A percentile compares a stretch with the other conserved stretches of the same genome.
phyloP scores from a whole-genome alignment of 2,329 filamentous ascomycete species.

The Microsporum audouinii region DNA sequence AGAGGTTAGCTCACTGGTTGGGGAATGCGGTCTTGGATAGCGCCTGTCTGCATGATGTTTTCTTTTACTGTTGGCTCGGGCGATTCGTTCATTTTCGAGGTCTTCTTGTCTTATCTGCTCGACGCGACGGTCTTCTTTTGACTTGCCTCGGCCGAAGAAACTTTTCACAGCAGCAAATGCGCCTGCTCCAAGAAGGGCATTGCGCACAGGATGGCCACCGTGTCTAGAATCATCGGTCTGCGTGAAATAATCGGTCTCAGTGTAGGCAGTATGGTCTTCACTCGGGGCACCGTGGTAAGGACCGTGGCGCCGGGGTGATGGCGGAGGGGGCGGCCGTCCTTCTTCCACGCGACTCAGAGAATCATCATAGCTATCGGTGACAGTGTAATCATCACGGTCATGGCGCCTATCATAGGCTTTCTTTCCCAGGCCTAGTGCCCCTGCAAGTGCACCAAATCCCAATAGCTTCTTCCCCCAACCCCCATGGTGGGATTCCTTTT shows the following conservation, averaged over 20 bases:
- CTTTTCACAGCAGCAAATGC: constrained; percentile 50
- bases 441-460: constrained; percentile 50
- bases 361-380: constrained; percentile 33
- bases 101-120: constrained; percentile 36
- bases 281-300: constrained; percentile 23
- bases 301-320: constrained; percentile 17
- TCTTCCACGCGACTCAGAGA: constrained; percentile 40
- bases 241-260: constrained; percentile 30
- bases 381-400: constrained; percentile 43
- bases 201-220: constrained; percentile 38
- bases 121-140: constrained; percentile 35
- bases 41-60: constrained; percentile 52
- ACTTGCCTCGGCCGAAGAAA: constrained; percentile 49
- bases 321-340: constrained; percentile 38
- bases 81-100: constrained; percentile 42
- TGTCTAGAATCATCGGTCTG: constrained; percentile 31
- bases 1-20: constrained; percentile 16
- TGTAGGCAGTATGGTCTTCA: constrained; percentile 28
- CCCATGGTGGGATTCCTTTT: constrained; percentile 52
- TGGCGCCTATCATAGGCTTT: constrained; percentile 45
- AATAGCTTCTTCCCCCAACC: constrained; percentile 52
- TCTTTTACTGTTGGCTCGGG: constrained; percentile 44
- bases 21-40: constrained; percentile 8
- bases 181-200: constrained; percentile 55
- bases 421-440: constrained; percentile 51